These are phyloP conservation scores for Colletotrichum gloeosporioides DNA, from an alignment of 2,329 filamentous ascomycete genomes.

Conservation along the genomic window DNA sequence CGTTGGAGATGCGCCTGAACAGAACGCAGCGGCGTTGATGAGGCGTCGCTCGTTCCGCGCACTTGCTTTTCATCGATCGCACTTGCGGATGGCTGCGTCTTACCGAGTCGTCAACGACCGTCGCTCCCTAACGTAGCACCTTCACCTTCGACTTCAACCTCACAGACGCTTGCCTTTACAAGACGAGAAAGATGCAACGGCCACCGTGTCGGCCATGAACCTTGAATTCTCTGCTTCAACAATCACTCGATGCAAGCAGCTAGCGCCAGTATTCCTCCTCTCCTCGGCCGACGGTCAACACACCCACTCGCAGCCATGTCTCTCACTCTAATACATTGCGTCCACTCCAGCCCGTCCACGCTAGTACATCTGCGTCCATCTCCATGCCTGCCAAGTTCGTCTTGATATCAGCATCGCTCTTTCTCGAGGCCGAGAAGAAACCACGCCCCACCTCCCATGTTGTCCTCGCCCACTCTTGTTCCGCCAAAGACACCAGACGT, in stretches of 20 bases:
- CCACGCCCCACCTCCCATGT: background rate
- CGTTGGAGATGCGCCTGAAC: background rate
- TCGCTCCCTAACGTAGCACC: background rate
- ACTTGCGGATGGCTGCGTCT: background rate
- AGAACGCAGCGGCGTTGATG: background rate
- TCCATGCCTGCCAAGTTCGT: constrained; percentile 3
- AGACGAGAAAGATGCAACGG: background rate
- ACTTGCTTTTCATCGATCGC: background rate
- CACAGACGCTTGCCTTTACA: background rate
- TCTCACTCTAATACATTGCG: constrained; percentile 6
- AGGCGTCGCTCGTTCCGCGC: background rate
- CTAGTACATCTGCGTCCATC: constrained; percentile 11
- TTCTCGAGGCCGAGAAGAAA: background rate
- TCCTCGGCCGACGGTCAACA: background rate
- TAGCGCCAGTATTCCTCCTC: background rate
- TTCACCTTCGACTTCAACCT: background rate
- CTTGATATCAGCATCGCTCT: constrained; percentile 4
- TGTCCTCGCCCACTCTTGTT: background rate
- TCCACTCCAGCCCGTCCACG: background rate
- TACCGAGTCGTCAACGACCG: background rate
- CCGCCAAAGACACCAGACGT: background rate
- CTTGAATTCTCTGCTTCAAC: background rate
- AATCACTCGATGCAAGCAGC: background rate
- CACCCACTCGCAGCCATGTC: constrained; percentile 1
- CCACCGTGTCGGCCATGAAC: background rate